phyloP scores from a whole-genome alignment of 306 rosid genomes.

The Dryas drummondii region DNA sequence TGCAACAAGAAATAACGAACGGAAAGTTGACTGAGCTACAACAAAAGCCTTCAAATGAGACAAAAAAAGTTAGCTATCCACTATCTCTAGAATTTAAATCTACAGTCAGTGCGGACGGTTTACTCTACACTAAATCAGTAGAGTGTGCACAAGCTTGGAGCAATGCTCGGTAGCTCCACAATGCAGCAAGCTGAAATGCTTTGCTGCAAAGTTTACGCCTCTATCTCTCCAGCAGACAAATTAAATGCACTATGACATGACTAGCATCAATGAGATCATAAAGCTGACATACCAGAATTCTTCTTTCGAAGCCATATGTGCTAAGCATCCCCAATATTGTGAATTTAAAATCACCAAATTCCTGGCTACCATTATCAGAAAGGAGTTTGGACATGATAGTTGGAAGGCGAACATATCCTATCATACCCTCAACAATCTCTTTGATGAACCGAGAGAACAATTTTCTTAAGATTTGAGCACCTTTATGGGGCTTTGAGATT shows the following conservation, averaged over 20 bases:
- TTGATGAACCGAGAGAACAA: conserved; percentile 79
- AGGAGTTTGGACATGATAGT: conserved; percentile 93
- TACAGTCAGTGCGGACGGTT: neutral
- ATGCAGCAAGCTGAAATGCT: neutral
- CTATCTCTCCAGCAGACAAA: neutral
- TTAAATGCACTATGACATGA: neutral
- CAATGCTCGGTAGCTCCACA: neutral
- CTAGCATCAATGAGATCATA: conserved; percentile 1
- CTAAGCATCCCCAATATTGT: conserved; percentile 96
- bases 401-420: conserved; percentile 92
- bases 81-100: neutral
- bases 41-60: neutral
- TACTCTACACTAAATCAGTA: neutral
- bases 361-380: conserved; percentile 88
- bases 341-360: conserved; percentile 90
- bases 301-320: conserved; percentile 90
- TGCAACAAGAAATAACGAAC: neutral
- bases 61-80: neutral
- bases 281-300: conserved; percentile 74
- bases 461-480: conserved; percentile 63
- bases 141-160: neutral
- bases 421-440: conserved; percentile 98
- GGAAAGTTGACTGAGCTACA: neutral
- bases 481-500: conserved; percentile 54
- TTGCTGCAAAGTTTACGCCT: neutral